Percentiles rank a stretch among this genome's conserved stretches.
These are phyloP conservation scores for Ascosphaera apis DNA, from an alignment of 2,329 filamentous ascomycete genomes.

Conservation along the genomic window DNA sequence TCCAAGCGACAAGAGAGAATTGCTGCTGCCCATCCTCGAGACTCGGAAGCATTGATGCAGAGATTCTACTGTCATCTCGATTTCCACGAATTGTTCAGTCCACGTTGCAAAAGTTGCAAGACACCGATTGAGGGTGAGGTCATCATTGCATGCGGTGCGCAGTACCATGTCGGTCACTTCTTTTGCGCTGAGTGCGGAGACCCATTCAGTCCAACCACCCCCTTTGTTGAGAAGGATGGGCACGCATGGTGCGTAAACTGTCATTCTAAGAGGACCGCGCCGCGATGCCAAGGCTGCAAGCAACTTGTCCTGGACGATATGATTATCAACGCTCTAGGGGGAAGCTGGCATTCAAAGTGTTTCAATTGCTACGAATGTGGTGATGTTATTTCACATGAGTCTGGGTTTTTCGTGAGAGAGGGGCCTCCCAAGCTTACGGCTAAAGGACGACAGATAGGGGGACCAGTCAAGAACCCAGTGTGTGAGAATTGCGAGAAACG, in stretches of 20 bases:
- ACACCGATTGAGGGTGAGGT: conserved; percentile 94
- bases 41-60: conserved; percentile 37
- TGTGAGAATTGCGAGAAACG: conserved; percentile 40
- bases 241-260: conserved; percentile 93
- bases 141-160: conserved; percentile 74
- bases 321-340: conserved; percentile 69
- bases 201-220: conserved; percentile 37
- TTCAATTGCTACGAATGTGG: conserved; percentile 58
- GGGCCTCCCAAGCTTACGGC: conserved; percentile 23
- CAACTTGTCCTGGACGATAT: conserved; percentile 70
- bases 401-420: conserved; percentile 38
- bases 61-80: conserved; percentile 97
- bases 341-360: conserved; percentile 83
- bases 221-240: conserved; percentile 93
- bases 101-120: conserved; percentile 84
- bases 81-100: conserved; percentile 86
- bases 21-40: conserved; percentile 37
- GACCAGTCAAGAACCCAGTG: conserved; percentile 32
- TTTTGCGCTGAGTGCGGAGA: conserved; percentile 98
- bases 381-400: conserved; percentile 34
- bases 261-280: conserved; percentile 73
- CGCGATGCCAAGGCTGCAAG: conserved; percentile 70
- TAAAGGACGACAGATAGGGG: conserved; percentile 23
- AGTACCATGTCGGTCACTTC: conserved; percentile 95
- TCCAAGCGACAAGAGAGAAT: conserved; percentile 46